Base-by-base conservation (phyloP, 2,329 filamentous ascomycete genomes). In the Colletotrichum sp. region DNA sequence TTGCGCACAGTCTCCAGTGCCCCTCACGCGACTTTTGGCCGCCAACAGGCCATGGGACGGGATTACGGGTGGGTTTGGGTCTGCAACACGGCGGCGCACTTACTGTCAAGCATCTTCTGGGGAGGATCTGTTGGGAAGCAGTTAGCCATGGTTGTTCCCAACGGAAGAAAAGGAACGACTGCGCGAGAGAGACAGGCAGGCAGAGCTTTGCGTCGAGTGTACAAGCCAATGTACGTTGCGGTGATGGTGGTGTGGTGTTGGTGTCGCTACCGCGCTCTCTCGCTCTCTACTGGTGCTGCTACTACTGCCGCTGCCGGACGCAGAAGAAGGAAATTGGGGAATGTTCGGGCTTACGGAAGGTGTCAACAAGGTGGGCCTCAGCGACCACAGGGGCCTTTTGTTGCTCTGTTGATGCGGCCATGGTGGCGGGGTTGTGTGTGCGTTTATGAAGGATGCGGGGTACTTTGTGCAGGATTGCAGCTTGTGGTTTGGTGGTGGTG, bases 341-440 rank as follows among this genome's bases (percentile, higher is more conserved):
- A 28, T 38, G 71, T 58, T 77, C 55, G 72, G 70, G 69, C 91
- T 89, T 86, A 93, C 91, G 90, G 82, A 88, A 95, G 24, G 94
- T 96, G 85, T 95, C 92, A 79, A 95, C 93, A 82, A 92, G 86
- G 85, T 95, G 94, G 81, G 94, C 93, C 88, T 96, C 94, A 76
- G 89, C 89, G 81, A 96, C 94, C 80, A 94, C 92, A 63, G 89
- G 90, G 79, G 80, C 82, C 83, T 87, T 89, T 81, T 79, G 79
- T 77, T 84, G 78, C 73, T 84, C 84, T 73, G 69, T 71, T 77
- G 81, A 82, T 81, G 85, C 85, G 81, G 86, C 86, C 89, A 91
- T 90, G 76, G 77, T 78, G 81, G 80, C 73, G 78, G 76, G 52
- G 71, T 70, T 67, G 62, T 69, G 73, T 68, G 72, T 71, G 67